Evolutionary conservation across 2,329 filamentous ascomycete genomes (phyloP).

Genomic region (Claviceps cyperi): DNA sequence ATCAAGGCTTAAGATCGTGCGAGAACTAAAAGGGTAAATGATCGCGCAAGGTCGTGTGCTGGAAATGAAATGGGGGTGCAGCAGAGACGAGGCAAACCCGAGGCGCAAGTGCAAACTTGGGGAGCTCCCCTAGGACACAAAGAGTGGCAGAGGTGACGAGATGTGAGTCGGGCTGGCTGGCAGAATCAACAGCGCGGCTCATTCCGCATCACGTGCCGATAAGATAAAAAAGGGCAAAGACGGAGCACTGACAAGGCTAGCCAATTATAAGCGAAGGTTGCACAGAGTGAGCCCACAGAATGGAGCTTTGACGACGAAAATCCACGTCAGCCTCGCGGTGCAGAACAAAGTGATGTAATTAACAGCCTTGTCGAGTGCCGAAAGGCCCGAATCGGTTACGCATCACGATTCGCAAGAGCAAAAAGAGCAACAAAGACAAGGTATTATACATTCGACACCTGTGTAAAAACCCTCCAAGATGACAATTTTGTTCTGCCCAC

Average conservation of each 20-base stretch:
- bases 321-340: not conserved
- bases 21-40: not conserved
- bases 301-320: not conserved
- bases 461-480: no score
- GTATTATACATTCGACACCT: no score
- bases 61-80: not conserved
- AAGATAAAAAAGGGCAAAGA: slow-evolving; percentile 7
- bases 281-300: not conserved
- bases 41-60: not conserved
- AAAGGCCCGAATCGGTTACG: no score
- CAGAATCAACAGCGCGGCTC: slow-evolving; percentile 14
- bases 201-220: slow-evolving; percentile 22
- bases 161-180: slow-evolving; percentile 16
- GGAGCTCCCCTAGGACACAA: slow-evolving; percentile 17
- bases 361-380: not conserved
- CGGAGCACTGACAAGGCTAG: not conserved
- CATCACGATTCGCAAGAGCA: no score
- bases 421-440: no score
- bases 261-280: not conserved
- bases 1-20: not conserved
- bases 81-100: slow-evolving; percentile 7
- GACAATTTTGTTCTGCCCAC: not conserved
- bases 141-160: slow-evolving; percentile 18
- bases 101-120: slow-evolving; percentile 19
- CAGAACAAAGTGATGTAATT: not conserved